Base-by-base conservation (phyloP, 208 protist species). In the Crithidia acanthocephali region DNA sequence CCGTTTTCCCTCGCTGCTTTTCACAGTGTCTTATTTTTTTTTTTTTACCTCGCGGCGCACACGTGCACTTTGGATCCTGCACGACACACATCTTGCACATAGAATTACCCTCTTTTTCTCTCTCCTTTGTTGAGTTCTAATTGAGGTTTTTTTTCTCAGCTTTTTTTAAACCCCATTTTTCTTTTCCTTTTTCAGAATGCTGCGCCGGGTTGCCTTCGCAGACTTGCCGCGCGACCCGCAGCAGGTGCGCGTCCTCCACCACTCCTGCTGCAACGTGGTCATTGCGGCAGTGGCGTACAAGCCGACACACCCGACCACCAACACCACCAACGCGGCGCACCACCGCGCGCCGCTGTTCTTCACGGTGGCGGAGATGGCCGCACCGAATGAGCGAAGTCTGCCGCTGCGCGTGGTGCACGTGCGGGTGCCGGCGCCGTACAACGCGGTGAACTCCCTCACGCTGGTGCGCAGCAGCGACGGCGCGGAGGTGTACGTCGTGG, bases 401-500 rank as follows among this genome's bases (percentile, higher is more conserved):
- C 74, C 79, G 23, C 62, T 76, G 61, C 74, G 66, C 23, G 58
- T 84, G 22, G 48, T 78, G 23, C 79, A 81, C 45, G 70, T 84
- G 48, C 74, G 74, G 9, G 74, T 73, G 58, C 79, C 79, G 27
- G 23, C 11, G 20, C 74, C 70, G 30, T 59, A 60, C 7, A 67
- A 50, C 10, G 25, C 23, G 15, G 74, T 80, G 37, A 56, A 70
- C 33, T 28, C 58, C 13, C 25, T 91, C 18, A 71, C 71, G n/a
- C 64, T 67, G 32, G 28, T 81, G 30, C 66, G 76, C 37, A 82
- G 74, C 58, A 45, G 47, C 16, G 80, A 84, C 28, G 86, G 86
- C 16, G 72, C 68, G 18, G 70, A 71, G 5, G 76, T 91, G 22
- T 81, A 79, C 53, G 75, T 84, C 32, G 74, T 91, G 7, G 86